Percentiles rank a stretch among this genome's conserved stretches.
phyloP scores from a whole-genome alignment of 805 yeast genomes.

The Grigorovia jiainica region DNA sequence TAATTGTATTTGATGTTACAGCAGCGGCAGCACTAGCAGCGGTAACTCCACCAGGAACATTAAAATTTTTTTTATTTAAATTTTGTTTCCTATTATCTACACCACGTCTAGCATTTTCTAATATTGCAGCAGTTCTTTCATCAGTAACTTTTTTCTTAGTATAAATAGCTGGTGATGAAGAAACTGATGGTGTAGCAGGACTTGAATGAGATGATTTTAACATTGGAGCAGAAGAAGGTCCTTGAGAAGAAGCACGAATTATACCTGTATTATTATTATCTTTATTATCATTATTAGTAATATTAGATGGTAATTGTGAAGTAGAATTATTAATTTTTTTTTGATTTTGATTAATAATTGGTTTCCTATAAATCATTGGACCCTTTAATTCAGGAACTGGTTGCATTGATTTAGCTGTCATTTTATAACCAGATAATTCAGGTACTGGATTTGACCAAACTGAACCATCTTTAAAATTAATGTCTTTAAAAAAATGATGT shows the following conservation, averaged over 20 bases:
- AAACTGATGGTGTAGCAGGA: background rate
- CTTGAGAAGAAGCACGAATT: background rate
- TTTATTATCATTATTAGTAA: background rate
- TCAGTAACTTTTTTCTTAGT: constrained; percentile 14
- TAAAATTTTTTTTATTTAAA: constrained; percentile 9
- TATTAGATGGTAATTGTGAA: background rate
- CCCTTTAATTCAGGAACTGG: constrained; percentile 48
- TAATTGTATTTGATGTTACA: background rate
- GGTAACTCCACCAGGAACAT: constrained; percentile 12
- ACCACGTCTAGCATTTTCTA: constrained; percentile 23
- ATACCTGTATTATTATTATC: background rate
- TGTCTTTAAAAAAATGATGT: constrained; percentile 52
- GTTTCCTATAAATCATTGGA: constrained; percentile 3
- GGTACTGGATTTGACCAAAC: constrained; percentile 59
- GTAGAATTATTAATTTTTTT: background rate
- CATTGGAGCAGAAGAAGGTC: background rate
- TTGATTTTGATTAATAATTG: background rate
- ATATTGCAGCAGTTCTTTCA: constrained; percentile 25
- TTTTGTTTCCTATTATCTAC: constrained; percentile 13
- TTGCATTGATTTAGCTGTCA: constrained; percentile 71
- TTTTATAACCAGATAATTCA: constrained; percentile 58
- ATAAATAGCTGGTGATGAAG: background rate
- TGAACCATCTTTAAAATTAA: constrained; percentile 45
- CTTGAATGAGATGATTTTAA: background rate
- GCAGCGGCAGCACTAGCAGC: constrained; percentile 18